Conservation (phyloP, 495 filamentous ascomycete species). For the Parachaetomium inaequale region DNA sequence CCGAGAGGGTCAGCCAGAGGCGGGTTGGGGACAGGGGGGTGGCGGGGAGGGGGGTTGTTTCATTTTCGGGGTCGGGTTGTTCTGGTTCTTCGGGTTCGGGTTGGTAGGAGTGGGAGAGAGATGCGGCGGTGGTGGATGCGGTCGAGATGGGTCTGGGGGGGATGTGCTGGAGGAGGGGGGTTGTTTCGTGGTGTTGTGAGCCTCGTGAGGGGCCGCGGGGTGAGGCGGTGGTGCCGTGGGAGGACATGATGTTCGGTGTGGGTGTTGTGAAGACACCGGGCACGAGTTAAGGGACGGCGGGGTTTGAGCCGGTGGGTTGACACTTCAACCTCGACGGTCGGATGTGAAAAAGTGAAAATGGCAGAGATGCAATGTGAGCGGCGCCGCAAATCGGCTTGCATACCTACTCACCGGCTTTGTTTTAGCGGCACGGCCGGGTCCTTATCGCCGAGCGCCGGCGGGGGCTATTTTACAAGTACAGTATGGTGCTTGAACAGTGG, state of each 20-base stretch:
- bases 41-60: constrained; percentile 37
- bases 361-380: too few relatives aligned
- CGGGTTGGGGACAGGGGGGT: constrained; percentile 45
- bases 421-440: too few relatives aligned
- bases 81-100: constrained; percentile 13
- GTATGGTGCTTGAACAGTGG: not conserved
- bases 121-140: not conserved
- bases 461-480: too few relatives aligned
- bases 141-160: not conserved
- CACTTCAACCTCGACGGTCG: too few relatives aligned
- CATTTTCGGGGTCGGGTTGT: too few relatives aligned
- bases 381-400: too few relatives aligned
- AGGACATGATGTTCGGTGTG: not conserved
- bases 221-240: not conserved
- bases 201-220: not conserved
- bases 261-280: not conserved
- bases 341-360: too few relatives aligned
- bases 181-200: constrained; percentile 10
- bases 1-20: constrained; percentile 51
- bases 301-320: too few relatives aligned
- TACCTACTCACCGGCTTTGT: too few relatives aligned
- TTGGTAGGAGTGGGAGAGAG: not conserved
- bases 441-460: too few relatives aligned
- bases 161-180: constrained; percentile 10
- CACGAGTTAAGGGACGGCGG: not conserved